phyloP scores from a whole-genome alignment of 768 basidiomycete species.

The Boletus pseudo-olivaceus region DNA sequence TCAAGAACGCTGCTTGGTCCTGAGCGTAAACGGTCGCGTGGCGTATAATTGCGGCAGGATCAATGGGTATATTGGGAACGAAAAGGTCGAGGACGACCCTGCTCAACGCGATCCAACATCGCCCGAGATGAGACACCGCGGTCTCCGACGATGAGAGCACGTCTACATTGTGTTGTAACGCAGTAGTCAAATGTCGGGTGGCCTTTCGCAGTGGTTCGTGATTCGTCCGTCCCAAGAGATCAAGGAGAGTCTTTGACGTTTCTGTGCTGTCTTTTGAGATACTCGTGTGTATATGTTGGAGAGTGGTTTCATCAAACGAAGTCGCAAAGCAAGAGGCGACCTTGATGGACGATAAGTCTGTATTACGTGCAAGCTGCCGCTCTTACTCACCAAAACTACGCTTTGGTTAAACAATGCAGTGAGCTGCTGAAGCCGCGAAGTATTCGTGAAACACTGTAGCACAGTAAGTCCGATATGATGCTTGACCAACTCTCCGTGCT shows the following conservation, averaged over 20 bases:
- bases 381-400: constrained; percentile 39
- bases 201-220: constrained; percentile 36
- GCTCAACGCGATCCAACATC: constrained; percentile 59
- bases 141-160: constrained; percentile 13
- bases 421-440: constrained; percentile 43
- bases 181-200: constrained; percentile 29
- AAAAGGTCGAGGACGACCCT: constrained; percentile 64
- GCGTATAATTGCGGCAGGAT: constrained; percentile 71
- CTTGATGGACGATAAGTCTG: constrained; percentile 28
- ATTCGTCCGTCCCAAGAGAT: constrained; percentile 32
- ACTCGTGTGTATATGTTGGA: constrained; percentile 12
- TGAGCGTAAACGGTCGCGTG: constrained; percentile 43
- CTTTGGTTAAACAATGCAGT: constrained; percentile 38
- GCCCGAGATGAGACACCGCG: constrained; percentile 38
- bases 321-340: constrained; percentile 42
- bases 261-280: constrained; percentile 7
- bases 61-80: constrained; percentile 81
- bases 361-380: neutral
- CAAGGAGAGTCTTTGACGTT: constrained; percentile 25
- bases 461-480: constrained; percentile 37
- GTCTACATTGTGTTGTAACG: constrained; percentile 19
- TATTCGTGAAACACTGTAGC: constrained; percentile 38
- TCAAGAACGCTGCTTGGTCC: constrained; percentile 39
- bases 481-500: constrained; percentile 37
- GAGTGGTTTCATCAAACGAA: constrained; percentile 33